Base-by-base conservation (phyloP, 1,284 basidiomycete species). In the Ustilago xerochloae region DNA sequence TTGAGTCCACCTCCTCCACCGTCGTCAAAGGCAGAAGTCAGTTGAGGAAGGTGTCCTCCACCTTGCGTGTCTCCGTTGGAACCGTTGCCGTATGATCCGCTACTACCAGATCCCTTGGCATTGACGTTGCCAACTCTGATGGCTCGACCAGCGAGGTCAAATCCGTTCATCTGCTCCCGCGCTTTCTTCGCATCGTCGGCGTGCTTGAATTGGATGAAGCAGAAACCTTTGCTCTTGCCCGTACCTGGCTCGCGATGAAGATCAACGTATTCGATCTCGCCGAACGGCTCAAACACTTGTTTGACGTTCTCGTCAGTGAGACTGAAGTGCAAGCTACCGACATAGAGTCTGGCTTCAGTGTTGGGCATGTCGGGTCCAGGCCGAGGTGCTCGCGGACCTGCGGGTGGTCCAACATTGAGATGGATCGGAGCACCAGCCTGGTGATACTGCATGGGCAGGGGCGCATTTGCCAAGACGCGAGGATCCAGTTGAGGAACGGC, bases 271-370 rank as follows among this genome's bases (percentile, higher is more conserved):
- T 96, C 95, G 77, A 99, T 89, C 85, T 93, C 92, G 78, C 96
- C 96, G 85, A 99, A 99, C 4, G 96, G 94, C 84, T 96, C 94
- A 85, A 99, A 99, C 75, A 99, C 96, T 88, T 97, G 92, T 85
- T 92, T 93, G 86, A 99, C 92, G 87, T 99, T 95, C 77, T 93
- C 91, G 85, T 95, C 92, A 52, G 92, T 93, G 71, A 99, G 90
- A 85, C 94, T 94, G 88, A 96, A 97, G 85, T 97, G 93, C 48
- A 99, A 87, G 69, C 93, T 96, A 68, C 95, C 94, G 83, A 99
- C 93, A 85, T 97, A 99, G 83, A 99, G 89, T 85, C 95, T 93
- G 74, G 87, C 85, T 63, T 86, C 86, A 26, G 87, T 85, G 63
- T 87, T 86, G 35, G 85, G 82, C 53, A 86, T 85, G 46, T 84